Percentiles rank a stretch among this genome's conserved stretches.
phyloP scores from a whole-genome alignment of 179 eudicot genomes.

The Drosera spatulata region DNA sequence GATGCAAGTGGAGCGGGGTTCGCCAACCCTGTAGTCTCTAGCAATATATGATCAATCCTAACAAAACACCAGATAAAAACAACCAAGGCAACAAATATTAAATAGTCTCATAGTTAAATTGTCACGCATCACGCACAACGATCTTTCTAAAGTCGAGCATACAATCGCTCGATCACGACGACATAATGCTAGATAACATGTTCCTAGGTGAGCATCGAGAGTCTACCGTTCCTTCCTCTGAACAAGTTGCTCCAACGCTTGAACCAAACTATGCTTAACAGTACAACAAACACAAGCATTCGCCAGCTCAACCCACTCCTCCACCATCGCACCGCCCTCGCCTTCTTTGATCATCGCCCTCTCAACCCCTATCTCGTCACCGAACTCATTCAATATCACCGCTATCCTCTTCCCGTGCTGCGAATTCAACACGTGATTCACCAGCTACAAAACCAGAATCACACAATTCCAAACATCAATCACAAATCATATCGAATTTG shows the following conservation, averaged over 20 bases:
- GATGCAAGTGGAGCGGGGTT: conserved; percentile 99
- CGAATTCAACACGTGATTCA: conserved; percentile 67
- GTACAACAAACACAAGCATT: conserved; percentile 96
- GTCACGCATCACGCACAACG: too few relatives aligned
- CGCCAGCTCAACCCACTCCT: conserved; percentile 93
- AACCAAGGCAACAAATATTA: too few relatives aligned
- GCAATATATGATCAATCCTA: conserved; percentile 92
- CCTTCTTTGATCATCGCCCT: conserved; percentile 96
- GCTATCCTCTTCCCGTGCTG: conserved; percentile 93
- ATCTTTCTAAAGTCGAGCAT: too few relatives aligned
- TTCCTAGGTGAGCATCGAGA: too few relatives aligned
- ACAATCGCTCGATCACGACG: too few relatives aligned
- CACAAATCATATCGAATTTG: background rate
- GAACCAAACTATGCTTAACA: conserved; percentile 90
- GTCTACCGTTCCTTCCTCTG: conserved; percentile 62
- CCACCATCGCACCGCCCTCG: conserved; percentile 73
- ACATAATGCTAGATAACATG: too few relatives aligned
- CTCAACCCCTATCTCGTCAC: conserved; percentile 92
- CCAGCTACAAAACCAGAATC: conserved; percentile 38
- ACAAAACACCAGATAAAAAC: background rate
- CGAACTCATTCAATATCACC: conserved; percentile 88
- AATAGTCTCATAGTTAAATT: too few relatives aligned
- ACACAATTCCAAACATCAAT: background rate
- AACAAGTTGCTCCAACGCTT: conserved; percentile 91
- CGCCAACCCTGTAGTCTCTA: conserved; percentile 95